Percentiles rank a stretch among this genome's conserved stretches.
Evolutionary conservation across 805 yeast species (phyloP).

Genomic region (Wickerhamomyces silvicola): DNA sequence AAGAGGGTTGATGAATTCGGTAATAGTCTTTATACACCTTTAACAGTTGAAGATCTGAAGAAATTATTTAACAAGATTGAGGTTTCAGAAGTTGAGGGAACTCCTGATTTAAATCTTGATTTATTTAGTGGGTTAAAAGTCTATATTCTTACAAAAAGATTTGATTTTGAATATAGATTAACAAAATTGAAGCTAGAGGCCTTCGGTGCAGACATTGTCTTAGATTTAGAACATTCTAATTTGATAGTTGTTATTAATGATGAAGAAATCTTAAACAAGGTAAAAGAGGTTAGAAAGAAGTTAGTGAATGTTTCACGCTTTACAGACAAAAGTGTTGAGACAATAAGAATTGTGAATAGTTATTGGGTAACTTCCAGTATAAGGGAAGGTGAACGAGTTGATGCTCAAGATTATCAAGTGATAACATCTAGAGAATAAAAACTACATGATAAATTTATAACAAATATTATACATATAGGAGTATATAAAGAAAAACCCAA

Average conservation of each 20-base stretch:
- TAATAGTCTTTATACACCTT: slow-evolving; percentile 45
- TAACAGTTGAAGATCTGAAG: slow-evolving; percentile 3
- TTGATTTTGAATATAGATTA: slow-evolving; percentile 5
- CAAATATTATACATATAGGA: too few relatives aligned
- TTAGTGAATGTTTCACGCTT: slow-evolving; percentile 5
- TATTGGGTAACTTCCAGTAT: slow-evolving; percentile 33
- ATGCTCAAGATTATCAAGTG: slow-evolving; percentile 27
- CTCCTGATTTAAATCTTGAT: slow-evolving; percentile 10
- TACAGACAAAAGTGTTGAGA: slow-evolving; percentile 9
- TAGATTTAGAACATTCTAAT: slow-evolving; percentile 25
- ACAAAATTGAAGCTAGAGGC: slow-evolving; percentile 24
- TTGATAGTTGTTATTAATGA: slow-evolving; percentile 32
- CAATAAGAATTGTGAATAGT: slow-evolving; percentile 28
- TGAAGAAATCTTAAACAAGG: slow-evolving; percentile 2
- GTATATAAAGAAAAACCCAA: too few relatives aligned
- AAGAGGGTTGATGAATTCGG: slow-evolving; percentile 51
- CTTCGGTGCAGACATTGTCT: slow-evolving; percentile 39
- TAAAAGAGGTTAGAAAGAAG: slow-evolving; percentile 5
- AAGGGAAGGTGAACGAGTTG: slow-evolving; percentile 22
- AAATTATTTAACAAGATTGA: not conserved
- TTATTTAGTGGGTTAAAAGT: slow-evolving; percentile 32
- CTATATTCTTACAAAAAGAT: slow-evolving; percentile 20
- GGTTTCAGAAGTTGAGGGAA: slow-evolving; percentile 5
- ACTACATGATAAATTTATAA: too few relatives aligned
- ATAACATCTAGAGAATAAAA: not conserved